A percentile compares a stretch with the other conserved stretches of the same genome.
Conservation (phyloP, 345 rosid species). For the Eucalyptus decipiens region DNA sequence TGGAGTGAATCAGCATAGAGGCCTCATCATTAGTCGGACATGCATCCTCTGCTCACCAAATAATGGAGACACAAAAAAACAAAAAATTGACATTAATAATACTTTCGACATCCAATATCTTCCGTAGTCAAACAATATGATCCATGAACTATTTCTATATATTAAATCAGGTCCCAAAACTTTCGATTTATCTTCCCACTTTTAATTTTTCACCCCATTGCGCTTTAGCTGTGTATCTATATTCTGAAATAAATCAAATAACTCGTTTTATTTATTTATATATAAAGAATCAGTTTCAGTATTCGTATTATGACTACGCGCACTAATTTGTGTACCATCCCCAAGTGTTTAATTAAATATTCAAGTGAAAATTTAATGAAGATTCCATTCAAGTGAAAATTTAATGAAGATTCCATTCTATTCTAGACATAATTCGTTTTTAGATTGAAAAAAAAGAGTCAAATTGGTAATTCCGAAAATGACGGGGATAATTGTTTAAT, state of each 20-base stretch:
- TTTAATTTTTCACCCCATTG: background rate
- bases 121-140: background rate
- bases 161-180: background rate
- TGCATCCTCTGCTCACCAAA: slow-evolving; percentile 29
- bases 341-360: no score
- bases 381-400: background rate
- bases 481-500: background rate
- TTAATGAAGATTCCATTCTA: background rate
- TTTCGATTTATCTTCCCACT: background rate
- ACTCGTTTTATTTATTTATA: background rate
- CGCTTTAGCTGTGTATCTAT: background rate
- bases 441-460: background rate
- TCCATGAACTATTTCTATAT: background rate
- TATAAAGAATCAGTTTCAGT: no score
- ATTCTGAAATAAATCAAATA: background rate
- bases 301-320: no score
- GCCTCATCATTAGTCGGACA: slow-evolving; percentile 64
- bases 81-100: background rate
- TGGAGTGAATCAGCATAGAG: slow-evolving; percentile 52
- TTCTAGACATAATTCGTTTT: background rate
- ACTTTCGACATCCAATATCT: background rate
- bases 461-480: background rate
- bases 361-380: no score
- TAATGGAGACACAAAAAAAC: background rate
- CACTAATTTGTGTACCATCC: no score